Conservation (phyloP, 495 filamentous ascomycete genomes). For the Aspergillus steynii region DNA sequence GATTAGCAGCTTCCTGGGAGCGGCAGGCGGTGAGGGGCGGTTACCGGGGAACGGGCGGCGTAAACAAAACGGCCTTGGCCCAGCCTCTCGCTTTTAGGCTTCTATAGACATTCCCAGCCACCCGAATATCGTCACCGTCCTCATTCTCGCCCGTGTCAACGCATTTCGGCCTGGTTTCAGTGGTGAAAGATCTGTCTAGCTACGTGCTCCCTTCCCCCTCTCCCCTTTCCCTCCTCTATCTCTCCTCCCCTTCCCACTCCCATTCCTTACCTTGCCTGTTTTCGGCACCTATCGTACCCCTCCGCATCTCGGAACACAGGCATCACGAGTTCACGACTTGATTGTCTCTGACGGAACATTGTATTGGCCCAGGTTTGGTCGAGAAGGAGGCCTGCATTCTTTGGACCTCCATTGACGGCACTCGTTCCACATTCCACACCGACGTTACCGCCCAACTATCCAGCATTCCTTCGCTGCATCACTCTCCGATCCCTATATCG, state of each 20-base stretch:
- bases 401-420: constrained; percentile 12
- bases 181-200: constrained; percentile 26
- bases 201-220: constrained; percentile 33
- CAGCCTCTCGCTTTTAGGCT: constrained; percentile 42
- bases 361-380: constrained; percentile 15
- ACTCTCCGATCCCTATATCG: background rate
- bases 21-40: constrained; percentile 36
- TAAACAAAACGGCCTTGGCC: constrained; percentile 51
- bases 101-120: constrained; percentile 33
- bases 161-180: constrained; percentile 30
- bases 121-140: constrained; percentile 17
- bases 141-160: constrained; percentile 22
- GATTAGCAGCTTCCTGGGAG: constrained; percentile 15
- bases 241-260: constrained; percentile 27
- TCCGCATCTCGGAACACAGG: constrained; percentile 9
- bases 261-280: constrained; percentile 21
- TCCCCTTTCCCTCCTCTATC: constrained; percentile 30
- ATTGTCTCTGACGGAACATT: constrained; percentile 13
- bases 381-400: constrained; percentile 15
- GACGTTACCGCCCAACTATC: constrained; percentile 9
- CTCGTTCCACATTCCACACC: constrained; percentile 31
- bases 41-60: constrained; percentile 40
- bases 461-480: constrained; percentile 5
- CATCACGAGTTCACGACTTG: constrained; percentile 3
- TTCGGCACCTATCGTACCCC: constrained; percentile 10